Evolutionary conservation across 176 grass and related monocot species (phyloP).

Genomic region (Triticum timopheevii): DNA sequence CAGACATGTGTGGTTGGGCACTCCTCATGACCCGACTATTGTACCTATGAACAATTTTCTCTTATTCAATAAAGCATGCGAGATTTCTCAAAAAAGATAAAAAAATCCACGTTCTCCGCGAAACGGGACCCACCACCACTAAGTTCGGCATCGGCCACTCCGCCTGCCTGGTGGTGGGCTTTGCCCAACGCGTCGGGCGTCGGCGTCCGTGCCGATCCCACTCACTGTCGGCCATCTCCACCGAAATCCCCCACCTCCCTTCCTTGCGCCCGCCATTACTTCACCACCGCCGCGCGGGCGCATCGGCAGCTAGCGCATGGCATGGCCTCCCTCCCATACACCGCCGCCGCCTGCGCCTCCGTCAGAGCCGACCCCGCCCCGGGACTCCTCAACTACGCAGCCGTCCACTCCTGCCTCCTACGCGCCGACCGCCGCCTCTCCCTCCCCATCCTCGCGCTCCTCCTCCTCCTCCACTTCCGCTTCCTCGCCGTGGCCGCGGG

Average conservation of each 20-base stretch:
- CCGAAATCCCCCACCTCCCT: constrained; percentile 8
- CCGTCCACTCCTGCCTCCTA: constrained; percentile 68
- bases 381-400: constrained; percentile 62
- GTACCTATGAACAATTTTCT: too few species aligned
- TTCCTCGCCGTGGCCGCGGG: constrained; percentile 61
- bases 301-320: constrained; percentile 9
- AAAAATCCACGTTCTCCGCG: background rate
- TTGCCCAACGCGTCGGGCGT: constrained; percentile 6
- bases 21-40: too few species aligned
- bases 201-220: constrained; percentile 30
- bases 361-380: constrained; percentile 25
- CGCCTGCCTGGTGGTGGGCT: constrained; percentile 2
- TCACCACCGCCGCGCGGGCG: background rate
- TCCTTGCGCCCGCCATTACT: background rate
- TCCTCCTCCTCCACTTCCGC: constrained; percentile 71
- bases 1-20: too few species aligned
- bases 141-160: constrained; percentile 18
- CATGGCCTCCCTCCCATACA: constrained; percentile 19
- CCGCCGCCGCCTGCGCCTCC: constrained; percentile 23
- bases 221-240: constrained; percentile 5
- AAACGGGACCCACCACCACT: background rate
- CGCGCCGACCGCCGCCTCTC: constrained; percentile 37
- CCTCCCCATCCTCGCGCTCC: constrained; percentile 48
- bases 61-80: too few species aligned
- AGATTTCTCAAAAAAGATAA: too few species aligned